Evolutionary conservation across 2,329 filamentous ascomycete genomes (phyloP), one percentile per base, ranked within the genome.

Genomic region (Curvularia sp.): DNA sequence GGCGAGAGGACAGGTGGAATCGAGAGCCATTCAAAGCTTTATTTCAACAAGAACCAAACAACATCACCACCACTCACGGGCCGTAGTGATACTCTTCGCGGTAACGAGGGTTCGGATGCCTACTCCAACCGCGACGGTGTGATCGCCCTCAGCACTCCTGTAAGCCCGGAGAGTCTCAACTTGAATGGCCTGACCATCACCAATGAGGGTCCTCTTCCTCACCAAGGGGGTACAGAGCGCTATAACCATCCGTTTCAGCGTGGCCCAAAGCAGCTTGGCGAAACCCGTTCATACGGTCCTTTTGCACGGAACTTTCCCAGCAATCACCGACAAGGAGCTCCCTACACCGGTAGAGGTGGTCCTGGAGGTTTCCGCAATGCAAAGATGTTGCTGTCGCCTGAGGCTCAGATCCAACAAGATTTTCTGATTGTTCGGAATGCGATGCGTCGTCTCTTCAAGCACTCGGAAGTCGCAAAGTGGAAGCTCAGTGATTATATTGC

Each of bases 381-480:
- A 0, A 61, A 57, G 7, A 68, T 67, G 1, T 74, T 71, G 70
- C 49, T 69, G 7, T 73, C 74, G 0, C 63, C 64, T 1, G 72
- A 74, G 13, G 55, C 60, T 2, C 64, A 69, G 41, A 63, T 64
- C 5, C 59, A 64, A 10, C 66, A 74, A 12, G 69, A 74, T 19
- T 76, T 70, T 27, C 50, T 72, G 13, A 53, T 72, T n/a, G 52
- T 74, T 32, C 73, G 73, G 8, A 76, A 76, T 51, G 56, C 72
- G 0, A 75, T 77, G 72, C 68, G 69, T 39, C 72, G 74, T 8
- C 61, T 71, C 3, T 77, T 76, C 68, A 73, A 67, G 53, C 50
- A 74, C 28, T 67, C 71, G 2, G 73, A 75, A 1, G 65, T 76
- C 10, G 63, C 73, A 1, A 68, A 74, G 53, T 75, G 71, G 74